Percentiles rank a stretch among this genome's conserved stretches.
Conservation (phyloP, 176 grass and related monocot species). For the Musa acuminata region DNA sequence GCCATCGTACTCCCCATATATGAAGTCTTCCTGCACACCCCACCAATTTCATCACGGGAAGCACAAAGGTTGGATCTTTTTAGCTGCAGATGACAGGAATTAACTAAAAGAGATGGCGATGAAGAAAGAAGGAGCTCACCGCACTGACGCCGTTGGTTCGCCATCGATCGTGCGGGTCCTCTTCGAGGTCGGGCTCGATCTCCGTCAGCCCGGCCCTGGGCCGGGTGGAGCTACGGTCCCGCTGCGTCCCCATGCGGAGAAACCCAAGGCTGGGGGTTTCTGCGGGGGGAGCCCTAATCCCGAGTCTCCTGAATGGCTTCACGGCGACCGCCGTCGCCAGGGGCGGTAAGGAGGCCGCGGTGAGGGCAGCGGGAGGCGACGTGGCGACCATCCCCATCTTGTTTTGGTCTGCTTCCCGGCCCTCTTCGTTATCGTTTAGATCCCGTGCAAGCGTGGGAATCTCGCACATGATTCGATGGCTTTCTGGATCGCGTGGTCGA, state of each 20-base stretch:
- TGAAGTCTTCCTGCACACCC: conserved; percentile 60
- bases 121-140: conserved; percentile 29
- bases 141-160: conserved; percentile 56
- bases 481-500: too few relatives aligned
- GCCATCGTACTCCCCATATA: conserved; percentile 63
- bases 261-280: not conserved
- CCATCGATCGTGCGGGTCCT: conserved; percentile 63
- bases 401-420: not conserved
- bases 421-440: not conserved
- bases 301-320: not conserved
- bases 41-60: not conserved
- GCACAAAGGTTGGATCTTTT: not conserved
- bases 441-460: too few relatives aligned
- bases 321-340: not conserved
- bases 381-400: not conserved
- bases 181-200: conserved; percentile 74
- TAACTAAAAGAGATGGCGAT: not conserved
- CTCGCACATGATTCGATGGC: not conserved
- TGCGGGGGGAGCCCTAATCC: not conserved
- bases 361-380: not conserved
- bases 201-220: conserved; percentile 35
- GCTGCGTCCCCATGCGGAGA: not conserved
- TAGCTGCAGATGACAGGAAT: conserved; percentile 2
- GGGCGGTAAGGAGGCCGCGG: not conserved
- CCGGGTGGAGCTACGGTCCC: not conserved